Evolutionary conservation across 805 yeast species (phyloP).

Genomic region (Saturnispora saitoi): DNA sequence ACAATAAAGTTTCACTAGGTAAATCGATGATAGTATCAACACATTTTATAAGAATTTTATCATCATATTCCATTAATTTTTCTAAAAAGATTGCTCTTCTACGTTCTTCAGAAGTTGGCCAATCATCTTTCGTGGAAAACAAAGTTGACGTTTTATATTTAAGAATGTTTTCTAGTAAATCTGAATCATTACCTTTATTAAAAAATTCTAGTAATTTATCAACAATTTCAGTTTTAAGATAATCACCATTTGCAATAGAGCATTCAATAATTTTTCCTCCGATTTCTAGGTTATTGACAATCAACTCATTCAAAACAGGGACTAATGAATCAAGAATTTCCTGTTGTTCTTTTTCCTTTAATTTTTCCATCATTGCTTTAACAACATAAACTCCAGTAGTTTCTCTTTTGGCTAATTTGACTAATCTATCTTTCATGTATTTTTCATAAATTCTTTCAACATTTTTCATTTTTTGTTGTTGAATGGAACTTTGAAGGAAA

Average conservation of each 20-base stretch:
- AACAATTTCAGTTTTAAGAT: constrained; percentile 52
- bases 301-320: constrained; percentile 54
- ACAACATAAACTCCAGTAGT: constrained; percentile 80
- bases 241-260: constrained; percentile 48
- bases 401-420: constrained; percentile 68
- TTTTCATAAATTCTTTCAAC: constrained; percentile 59
- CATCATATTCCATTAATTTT: constrained; percentile 61
- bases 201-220: constrained; percentile 38
- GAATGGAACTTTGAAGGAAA: constrained; percentile 68
- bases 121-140: constrained; percentile 75
- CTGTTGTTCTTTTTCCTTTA: constrained; percentile 56
- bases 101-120: constrained; percentile 90
- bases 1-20: constrained; percentile 51
- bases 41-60: constrained; percentile 45
- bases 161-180: constrained; percentile 60
- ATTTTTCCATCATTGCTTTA: constrained; percentile 56
- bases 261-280: constrained; percentile 61
- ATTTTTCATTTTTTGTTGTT: constrained; percentile 55
- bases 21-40: constrained; percentile 53
- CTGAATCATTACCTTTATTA: constrained; percentile 29
- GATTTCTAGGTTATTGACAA: constrained; percentile 62
- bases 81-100: constrained; percentile 70
- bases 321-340: constrained; percentile 54
- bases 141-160: constrained; percentile 61
- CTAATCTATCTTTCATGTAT: constrained; percentile 68